A percentile compares a stretch with the other conserved stretches of the same genome.
These are phyloP conservation scores for Limonium bicolor DNA, from an alignment of 148 eudicot species.

Conservation along the genomic window DNA sequence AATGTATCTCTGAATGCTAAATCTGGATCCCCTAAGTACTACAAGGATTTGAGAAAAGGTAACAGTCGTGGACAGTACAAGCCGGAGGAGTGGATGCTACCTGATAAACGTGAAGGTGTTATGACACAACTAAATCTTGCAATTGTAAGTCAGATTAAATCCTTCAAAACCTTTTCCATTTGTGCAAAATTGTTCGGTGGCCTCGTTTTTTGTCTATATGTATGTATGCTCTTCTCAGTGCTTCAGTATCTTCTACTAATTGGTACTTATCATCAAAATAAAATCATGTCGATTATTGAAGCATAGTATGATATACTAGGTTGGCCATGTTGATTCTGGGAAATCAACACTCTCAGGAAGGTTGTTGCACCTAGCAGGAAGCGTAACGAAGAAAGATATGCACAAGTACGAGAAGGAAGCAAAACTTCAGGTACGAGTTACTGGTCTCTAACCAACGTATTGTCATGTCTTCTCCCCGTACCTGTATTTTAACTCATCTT, in stretches of 20 bases:
- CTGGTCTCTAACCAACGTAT: neutral
- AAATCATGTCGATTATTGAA: too few species aligned
- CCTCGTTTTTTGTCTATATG: neutral
- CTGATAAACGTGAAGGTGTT: conserved; percentile 24
- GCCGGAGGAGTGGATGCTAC: conserved; percentile 88
- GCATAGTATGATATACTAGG: too few species aligned
- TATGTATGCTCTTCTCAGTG: neutral
- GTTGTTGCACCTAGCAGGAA: conserved; percentile 71
- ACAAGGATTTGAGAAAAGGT: conserved; percentile 19
- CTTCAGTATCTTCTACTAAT: too few species aligned
- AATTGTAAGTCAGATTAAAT: conserved; percentile 68
- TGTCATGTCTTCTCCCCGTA: neutral
- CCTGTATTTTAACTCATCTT: neutral
- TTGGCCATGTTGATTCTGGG: conserved; percentile 99
- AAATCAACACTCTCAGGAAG: conserved; percentile 95
- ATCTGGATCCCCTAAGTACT: conserved; percentile 30
- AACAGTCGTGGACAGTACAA: conserved; percentile 27
- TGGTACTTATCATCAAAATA: too few species aligned
- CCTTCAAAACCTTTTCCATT: neutral
- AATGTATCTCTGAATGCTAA: conserved; percentile 27
- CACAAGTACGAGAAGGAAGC: conserved; percentile 89
- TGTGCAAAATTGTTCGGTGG: neutral
- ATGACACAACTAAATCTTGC: conserved; percentile 83
- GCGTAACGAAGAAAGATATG: conserved; percentile 76
- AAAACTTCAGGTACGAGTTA: conserved; percentile 42